Conservation (phyloP, 2,329 filamentous ascomycete species). For the Monilinia aucupariae region DNA sequence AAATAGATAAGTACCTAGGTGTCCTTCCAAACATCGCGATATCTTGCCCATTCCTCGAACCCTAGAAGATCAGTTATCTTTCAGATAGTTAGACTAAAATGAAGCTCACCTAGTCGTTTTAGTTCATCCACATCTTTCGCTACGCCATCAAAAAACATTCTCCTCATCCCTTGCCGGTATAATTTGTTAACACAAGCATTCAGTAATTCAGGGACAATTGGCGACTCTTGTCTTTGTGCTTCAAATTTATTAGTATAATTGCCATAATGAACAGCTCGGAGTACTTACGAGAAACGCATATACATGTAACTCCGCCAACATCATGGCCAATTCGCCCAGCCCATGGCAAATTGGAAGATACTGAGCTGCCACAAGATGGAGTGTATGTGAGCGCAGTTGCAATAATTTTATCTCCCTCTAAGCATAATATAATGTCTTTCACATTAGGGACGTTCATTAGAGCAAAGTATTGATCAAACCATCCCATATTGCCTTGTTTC, state of each 20-base stretch:
- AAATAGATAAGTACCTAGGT: constrained; percentile 12
- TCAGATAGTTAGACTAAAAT: neutral
- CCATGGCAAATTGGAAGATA: constrained; percentile 51
- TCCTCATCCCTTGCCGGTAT: constrained; percentile 45
- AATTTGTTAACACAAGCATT: constrained; percentile 47
- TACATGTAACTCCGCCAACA: constrained; percentile 55
- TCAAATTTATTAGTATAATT: constrained; percentile 17
- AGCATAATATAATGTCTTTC: constrained; percentile 49
- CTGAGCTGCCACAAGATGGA: constrained; percentile 42
- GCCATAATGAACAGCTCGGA: neutral
- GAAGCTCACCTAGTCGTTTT: constrained; percentile 45
- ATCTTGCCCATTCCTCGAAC: constrained; percentile 54
- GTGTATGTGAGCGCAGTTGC: constrained; percentile 52
- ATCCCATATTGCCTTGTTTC: constrained; percentile 47
- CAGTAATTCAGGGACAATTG: constrained; percentile 49
- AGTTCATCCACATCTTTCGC: constrained; percentile 47
- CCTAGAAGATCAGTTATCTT: constrained; percentile 37
- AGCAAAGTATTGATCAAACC: constrained; percentile 55
- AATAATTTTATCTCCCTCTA: constrained; percentile 45
- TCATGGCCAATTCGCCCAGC: constrained; percentile 44
- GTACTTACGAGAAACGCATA: constrained; percentile 51
- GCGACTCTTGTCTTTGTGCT: constrained; percentile 36
- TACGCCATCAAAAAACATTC: constrained; percentile 52
- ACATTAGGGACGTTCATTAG: constrained; percentile 45
- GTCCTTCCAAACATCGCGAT: constrained; percentile 50